phyloP scores from a whole-genome alignment of 1,139 yeast genomes.

The Lodderomyces beijingensis region DNA sequence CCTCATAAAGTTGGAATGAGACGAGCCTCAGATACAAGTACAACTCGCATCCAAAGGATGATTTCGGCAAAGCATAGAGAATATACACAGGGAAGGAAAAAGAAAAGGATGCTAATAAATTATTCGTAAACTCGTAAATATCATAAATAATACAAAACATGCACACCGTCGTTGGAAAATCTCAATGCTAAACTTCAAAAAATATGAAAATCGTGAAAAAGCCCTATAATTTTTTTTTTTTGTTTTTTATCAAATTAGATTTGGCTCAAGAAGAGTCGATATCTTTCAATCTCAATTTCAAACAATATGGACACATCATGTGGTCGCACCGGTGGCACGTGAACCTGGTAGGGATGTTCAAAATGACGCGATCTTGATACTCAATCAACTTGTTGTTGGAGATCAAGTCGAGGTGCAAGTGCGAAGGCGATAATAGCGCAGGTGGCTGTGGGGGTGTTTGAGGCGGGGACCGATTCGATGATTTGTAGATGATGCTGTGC shows the following conservation, averaged over 20 bases:
- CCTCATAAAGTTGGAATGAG: too few species aligned
- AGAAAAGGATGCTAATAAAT: neutral
- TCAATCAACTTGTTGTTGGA: constrained; percentile 8
- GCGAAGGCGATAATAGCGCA: constrained; percentile 9
- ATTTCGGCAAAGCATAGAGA: neutral
- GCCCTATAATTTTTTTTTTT: neutral
- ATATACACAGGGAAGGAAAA: neutral
- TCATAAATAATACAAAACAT: neutral
- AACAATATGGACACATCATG: constrained; percentile 55
- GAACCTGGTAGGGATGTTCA: constrained; percentile 30
- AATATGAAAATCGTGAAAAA: neutral
- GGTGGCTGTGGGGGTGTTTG: constrained; percentile 10
- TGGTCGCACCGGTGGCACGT: constrained; percentile 46
- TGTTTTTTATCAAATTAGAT: too few species aligned
- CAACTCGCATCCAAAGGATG: too few species aligned
- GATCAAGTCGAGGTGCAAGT: constrained; percentile 7
- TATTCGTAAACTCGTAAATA: too few species aligned
- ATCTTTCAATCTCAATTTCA: constrained; percentile 41
- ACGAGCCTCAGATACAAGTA: too few species aligned
- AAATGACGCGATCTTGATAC: constrained; percentile 12
- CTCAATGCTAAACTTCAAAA: neutral
- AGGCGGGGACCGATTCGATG: too few species aligned
- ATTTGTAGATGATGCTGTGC: constrained; percentile 3
- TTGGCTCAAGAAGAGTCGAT: too few species aligned
- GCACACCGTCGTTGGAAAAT: too few species aligned